Percentiles rank a stretch among this genome's conserved stretches.
phyloP scores from a whole-genome alignment of 2,329 filamentous ascomycete species.

The Tetracladium maxilliforme region DNA sequence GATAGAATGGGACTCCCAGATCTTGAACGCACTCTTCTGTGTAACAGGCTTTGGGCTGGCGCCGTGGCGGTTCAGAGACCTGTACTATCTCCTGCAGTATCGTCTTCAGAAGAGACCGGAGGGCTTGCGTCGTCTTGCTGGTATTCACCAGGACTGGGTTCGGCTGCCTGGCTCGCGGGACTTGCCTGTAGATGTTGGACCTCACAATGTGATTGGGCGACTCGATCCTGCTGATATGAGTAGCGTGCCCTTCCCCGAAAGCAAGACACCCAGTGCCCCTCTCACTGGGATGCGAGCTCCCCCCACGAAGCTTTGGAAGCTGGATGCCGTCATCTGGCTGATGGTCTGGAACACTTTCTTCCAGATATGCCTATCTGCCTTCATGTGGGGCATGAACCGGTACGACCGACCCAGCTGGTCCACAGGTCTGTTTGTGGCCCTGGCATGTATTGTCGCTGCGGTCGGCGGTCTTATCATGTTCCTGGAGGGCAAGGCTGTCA shows the following conservation, averaged over 20 bases:
- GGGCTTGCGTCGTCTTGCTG: conserved; percentile 54
- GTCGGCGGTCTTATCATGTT: conserved; percentile 57
- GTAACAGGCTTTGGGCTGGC: conserved; percentile 74
- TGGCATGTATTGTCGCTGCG: conserved; percentile 57
- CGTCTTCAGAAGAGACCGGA: conserved; percentile 34
- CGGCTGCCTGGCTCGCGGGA: conserved; percentile 51
- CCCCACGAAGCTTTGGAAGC: conserved; percentile 55
- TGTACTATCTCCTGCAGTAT: conserved; percentile 58
- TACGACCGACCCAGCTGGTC: conserved; percentile 65
- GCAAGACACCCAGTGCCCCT: conserved; percentile 48
- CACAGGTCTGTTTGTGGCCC: conserved; percentile 63
- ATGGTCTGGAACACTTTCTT: conserved; percentile 70
- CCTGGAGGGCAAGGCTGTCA: conserved; percentile 56
- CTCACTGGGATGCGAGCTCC: conserved; percentile 58
- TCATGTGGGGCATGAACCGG: conserved; percentile 74
- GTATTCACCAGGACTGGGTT: conserved; percentile 64
- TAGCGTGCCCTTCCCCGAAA: conserved; percentile 40
- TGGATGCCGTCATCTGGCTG: conserved; percentile 67
- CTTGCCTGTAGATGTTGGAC: conserved; percentile 36
- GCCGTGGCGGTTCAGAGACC: conserved; percentile 72
- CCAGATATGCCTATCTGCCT: conserved; percentile 56
- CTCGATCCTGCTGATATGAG: conserved; percentile 18
- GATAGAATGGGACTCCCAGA: conserved; percentile 76
- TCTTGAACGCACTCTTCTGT: conserved; percentile 74
- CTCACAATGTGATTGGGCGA: conserved; percentile 35